These are phyloP conservation scores for Picochlorum sp. DNA, from an alignment of 139 green algal species.

Conservation along the genomic window DNA sequence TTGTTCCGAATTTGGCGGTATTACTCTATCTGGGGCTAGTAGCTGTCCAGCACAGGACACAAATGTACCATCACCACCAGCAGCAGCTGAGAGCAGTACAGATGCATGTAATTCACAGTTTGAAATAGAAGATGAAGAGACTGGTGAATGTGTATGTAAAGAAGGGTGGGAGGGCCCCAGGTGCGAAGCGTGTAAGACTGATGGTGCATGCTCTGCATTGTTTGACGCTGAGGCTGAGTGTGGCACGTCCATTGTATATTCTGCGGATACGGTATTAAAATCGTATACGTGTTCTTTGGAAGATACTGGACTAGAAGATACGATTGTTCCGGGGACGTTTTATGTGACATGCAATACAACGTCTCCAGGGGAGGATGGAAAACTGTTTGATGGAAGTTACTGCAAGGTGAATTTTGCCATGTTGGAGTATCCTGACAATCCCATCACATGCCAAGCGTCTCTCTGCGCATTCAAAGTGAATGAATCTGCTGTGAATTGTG, in stretches of 20 bases:
- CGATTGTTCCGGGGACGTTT: constrained; percentile 19
- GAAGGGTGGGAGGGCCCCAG: constrained; percentile 27
- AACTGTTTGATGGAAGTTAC: neutral
- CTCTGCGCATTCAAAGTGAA: constrained; percentile 35
- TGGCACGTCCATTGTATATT: constrained; percentile 22
- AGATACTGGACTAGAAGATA: constrained; percentile 17
- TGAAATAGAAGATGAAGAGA: constrained; percentile 16
- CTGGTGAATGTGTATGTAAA: constrained; percentile 17
- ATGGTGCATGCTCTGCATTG: constrained; percentile 29
- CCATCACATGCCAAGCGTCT: constrained; percentile 25
- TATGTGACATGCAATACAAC: constrained; percentile 46
- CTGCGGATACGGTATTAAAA: constrained; percentile 29
- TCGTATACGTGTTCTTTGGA: constrained; percentile 33
- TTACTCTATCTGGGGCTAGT: neutral
- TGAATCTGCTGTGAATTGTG: constrained; percentile 23
- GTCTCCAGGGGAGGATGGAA: neutral
- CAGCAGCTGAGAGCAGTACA: too few species aligned
- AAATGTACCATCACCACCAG: neutral
- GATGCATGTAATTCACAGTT: constrained; percentile 16
- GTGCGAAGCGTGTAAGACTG: constrained; percentile 33
- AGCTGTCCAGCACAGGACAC: neutral
- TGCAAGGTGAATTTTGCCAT: constrained; percentile 32
- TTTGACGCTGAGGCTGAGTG: constrained; percentile 19
- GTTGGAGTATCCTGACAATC: constrained; percentile 14
- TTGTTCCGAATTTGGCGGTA: constrained; percentile 14